Evolutionary conservation across 2,329 filamentous ascomycete genomes (phyloP), one percentile per base, ranked within the genome.

Genomic region (Fusarium austroafricanum): DNA sequence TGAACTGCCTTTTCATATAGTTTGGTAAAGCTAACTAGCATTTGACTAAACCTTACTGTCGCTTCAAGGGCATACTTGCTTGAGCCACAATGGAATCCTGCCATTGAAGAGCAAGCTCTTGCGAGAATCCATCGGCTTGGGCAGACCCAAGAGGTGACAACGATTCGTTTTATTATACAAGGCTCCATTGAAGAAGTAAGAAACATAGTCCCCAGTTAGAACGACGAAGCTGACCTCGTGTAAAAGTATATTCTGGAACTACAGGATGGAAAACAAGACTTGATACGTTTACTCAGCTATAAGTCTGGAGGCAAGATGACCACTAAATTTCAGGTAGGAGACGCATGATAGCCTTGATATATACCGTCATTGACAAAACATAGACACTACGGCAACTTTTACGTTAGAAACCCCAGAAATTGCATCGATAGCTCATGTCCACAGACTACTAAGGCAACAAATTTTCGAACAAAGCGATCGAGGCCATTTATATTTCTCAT

Each of bases 1-100:
- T 26, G 10, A 12, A 18, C n/a, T 8, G 10, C 10, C 21, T 18
- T 21, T 20, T 18, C 15, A 23, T 10, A 17, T n/a, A 18, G 17
- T 33, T 26, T 29, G 5, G 31, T 15, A 33, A 33, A 15, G 14
- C 28, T 43, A 21, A 28, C 6, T 31, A 31, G 18, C 20, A 50
- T 5, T 33, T 33, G 15, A 31, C 29, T 31, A 21, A 33, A 20
- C 0, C 71, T 86, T 0, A 85, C 83, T 0, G 80, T 74, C 1
- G 84, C 84, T 3, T 82, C 82, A 0, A 75, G 80, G 3, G 83
- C 80, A 0, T 83, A 83, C 61, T 75, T 86, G 1, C 79, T 86
- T 73, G 84, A 86, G 56, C 83, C 83, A 0, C 83, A 86, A 17
- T 82, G 81, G 79, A 83, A 83, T 35, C 80, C 80, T 0, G 78